Percentiles rank a stretch among this genome's conserved stretches.
These are phyloP conservation scores for Puya raimondii DNA, from an alignment of 176 grass and related monocot genomes.

Conservation along the genomic window DNA sequence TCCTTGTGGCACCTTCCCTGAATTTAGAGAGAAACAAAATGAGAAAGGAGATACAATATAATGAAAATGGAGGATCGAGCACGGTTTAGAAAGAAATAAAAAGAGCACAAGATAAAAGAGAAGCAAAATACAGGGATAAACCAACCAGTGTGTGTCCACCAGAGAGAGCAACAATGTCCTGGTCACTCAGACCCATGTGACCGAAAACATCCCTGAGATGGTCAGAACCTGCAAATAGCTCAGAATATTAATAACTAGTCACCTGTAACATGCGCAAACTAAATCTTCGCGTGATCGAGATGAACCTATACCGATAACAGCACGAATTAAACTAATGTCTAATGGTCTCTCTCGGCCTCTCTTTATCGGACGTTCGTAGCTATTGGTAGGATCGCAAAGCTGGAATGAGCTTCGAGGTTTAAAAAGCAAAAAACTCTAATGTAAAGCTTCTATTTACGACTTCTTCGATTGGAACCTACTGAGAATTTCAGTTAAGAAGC, in stretches of 20 bases:
- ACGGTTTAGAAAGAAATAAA: neutral
- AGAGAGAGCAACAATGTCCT: constrained; percentile 97
- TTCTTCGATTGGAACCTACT: too few relatives aligned
- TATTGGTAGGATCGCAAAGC: too few relatives aligned
- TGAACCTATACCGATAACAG: too few relatives aligned
- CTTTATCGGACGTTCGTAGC: too few relatives aligned
- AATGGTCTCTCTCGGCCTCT: too few relatives aligned
- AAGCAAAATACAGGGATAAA: neutral
- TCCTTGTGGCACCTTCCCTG: constrained; percentile 95
- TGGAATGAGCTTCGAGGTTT: too few relatives aligned
- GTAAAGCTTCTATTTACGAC: too few relatives aligned
- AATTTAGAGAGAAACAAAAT: neutral
- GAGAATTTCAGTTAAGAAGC: too few relatives aligned
- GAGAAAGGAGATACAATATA: neutral
- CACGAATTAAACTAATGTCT: too few relatives aligned
- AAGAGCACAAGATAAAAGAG: neutral
- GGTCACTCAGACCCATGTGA: constrained; percentile 92
- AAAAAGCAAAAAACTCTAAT: too few relatives aligned
- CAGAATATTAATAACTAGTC: neutral
- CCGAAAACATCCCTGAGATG: constrained; percentile 91
- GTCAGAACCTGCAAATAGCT: constrained; percentile 42
- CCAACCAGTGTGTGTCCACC: constrained; percentile 85
- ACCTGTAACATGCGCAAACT: too few relatives aligned
- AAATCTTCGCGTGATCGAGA: too few relatives aligned
- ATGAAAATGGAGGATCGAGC: neutral